Base-by-base conservation (phyloP, 2,329 filamentous ascomycete species). In the Alternaria arbusti region DNA sequence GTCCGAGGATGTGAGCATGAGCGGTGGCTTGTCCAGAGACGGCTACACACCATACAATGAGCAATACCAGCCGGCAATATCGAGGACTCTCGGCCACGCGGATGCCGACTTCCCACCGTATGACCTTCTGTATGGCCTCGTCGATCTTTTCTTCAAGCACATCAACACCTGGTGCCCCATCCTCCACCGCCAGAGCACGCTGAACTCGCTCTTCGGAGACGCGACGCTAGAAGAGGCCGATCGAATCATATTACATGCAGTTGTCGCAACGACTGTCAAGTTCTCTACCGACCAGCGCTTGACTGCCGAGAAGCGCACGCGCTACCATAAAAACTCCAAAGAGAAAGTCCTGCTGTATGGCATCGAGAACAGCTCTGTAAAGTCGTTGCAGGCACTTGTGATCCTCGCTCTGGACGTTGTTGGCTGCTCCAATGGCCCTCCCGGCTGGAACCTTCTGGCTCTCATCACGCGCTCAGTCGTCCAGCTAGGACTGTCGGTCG, bases 381-480 rank as follows among this genome's bases (percentile, higher is more conserved):
- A 94, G 78, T 89, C 93, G 1, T 84, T 97, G 6, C 93, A 97
- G 76, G 94, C 94, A 6, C 83, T 97, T 7, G 92, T 97, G 1
- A 96, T 97, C 54, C 83, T 97, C 6, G 92, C 94, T 0, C 82
- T 97, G 11, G 94, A 97, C 74, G 86, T 97, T 23, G 90, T 93
- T 30, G 94, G 94, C 9, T 92, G 88, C 71, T 94, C 93, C 40
- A 97, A 97, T 76, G 94, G 94, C 0, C 94, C 94, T 3, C 93
- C 94, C 0, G 94, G 93, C 3, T 97, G 94, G 94, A 97, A 97
- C 74, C 86, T 97, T 61, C 88, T 97, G 79, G 94, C 94, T 7
- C 82, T 97, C 54, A 96, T 97, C 65, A 94, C 93, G 1, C 88
- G 94, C 20, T 94, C 92, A 7, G 93, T 96, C 1, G 93, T 97